Evolutionary conservation across 495 filamentous ascomycete species (phyloP).

Genomic region (Aspergillus homomorphus): DNA sequence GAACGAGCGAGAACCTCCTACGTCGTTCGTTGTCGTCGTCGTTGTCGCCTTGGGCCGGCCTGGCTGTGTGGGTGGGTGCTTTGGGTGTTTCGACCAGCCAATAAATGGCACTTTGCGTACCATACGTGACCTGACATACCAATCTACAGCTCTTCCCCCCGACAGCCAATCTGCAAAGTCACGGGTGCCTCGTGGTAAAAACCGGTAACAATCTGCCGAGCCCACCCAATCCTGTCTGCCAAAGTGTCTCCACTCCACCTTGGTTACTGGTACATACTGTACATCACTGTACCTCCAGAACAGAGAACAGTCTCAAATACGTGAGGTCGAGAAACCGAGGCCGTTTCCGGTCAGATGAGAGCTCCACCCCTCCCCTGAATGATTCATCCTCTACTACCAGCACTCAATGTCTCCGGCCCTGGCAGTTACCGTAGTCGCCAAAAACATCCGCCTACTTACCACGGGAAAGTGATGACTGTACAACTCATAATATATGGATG

Average conservation of each 20-base stretch:
- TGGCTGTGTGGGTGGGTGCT: neutral
- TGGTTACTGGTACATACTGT: conserved; percentile 11
- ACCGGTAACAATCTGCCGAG: neutral
- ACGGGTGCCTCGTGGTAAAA: conserved; percentile 17
- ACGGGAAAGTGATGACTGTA: neutral
- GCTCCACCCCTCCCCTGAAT: conserved; percentile 24
- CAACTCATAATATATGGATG: neutral
- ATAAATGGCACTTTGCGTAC: conserved; percentile 1
- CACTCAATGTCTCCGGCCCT: neutral
- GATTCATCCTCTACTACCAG: conserved; percentile 12
- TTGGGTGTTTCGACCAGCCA: conserved; percentile 3
- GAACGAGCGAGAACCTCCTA: conserved; percentile 21
- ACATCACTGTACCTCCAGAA: neutral
- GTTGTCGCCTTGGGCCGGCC: conserved; percentile 6
- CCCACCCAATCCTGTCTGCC: neutral
- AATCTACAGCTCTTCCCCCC: neutral
- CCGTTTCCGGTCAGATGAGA: conserved; percentile 15
- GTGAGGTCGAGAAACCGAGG: conserved; percentile 14
- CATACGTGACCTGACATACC: conserved; percentile 6
- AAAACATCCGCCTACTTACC: conserved; percentile 3
- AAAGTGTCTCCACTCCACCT: neutral
- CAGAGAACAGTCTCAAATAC: too few species aligned
- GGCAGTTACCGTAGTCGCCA: conserved; percentile 8
- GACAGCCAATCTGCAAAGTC: neutral
- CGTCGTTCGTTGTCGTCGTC: conserved; percentile 1